Percentiles rank a stretch among this genome's conserved stretches.
Evolutionary conservation across 1,284 basidiomycete species (phyloP).

Genomic region (Exobasidium cylindrosporum): DNA sequence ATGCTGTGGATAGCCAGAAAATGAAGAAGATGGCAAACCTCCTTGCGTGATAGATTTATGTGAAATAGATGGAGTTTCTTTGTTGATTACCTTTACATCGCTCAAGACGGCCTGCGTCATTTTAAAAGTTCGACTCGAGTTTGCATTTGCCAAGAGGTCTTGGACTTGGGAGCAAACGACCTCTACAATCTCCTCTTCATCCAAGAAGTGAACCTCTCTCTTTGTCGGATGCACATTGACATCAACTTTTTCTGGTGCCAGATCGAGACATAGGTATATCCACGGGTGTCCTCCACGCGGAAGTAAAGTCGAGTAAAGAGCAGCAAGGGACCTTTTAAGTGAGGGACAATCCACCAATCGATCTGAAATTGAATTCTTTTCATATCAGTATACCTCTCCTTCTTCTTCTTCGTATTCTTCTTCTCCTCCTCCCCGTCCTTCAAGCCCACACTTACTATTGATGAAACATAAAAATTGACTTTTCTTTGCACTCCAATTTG

Average conservation of each 20-base stretch:
- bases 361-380: no score
- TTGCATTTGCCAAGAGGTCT: constrained; percentile 31
- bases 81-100: background rate
- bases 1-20: constrained; percentile 66
- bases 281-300: constrained; percentile 89
- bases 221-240: constrained; percentile 99
- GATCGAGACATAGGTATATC: constrained; percentile 81
- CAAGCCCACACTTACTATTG: constrained; percentile 76
- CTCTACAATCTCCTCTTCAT: constrained; percentile 85
- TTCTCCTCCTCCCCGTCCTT: background rate
- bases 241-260: constrained; percentile 84
- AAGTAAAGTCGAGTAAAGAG: constrained; percentile 78
- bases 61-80: background rate
- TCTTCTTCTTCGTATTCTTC: no score
- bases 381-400: no score
- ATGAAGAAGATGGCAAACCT: background rate
- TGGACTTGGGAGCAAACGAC: constrained; percentile 62
- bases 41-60: background rate
- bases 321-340: constrained; percentile 83
- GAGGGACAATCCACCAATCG: constrained; percentile 85
- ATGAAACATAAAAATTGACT: constrained; percentile 88
- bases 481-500: constrained; percentile 86
- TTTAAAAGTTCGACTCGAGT: constrained; percentile 44
- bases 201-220: constrained; percentile 88
- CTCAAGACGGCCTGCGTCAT: constrained; percentile 24